These are phyloP conservation scores for Petunia axillaris DNA, from an alignment of 257 asterid genomes.

Conservation along the genomic window DNA sequence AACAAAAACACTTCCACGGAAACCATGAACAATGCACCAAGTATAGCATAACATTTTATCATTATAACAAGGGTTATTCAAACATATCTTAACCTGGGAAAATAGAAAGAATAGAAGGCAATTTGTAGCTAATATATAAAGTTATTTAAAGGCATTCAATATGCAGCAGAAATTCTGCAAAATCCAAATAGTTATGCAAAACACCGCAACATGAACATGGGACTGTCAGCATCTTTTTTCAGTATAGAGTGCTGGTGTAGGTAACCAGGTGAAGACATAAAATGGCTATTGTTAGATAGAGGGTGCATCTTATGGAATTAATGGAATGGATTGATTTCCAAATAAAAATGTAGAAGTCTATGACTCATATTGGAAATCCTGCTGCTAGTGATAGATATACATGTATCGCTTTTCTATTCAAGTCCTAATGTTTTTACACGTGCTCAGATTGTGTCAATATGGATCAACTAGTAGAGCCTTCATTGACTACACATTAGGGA, in stretches of 20 bases:
- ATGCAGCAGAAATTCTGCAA: not conserved
- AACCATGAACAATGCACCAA: not conserved
- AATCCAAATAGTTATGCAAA: not conserved
- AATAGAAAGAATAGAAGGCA: not conserved
- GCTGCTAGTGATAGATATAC: too few relatives aligned
- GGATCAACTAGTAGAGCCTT: too few relatives aligned
- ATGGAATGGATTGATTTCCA: too few relatives aligned
- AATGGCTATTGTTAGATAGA: too few relatives aligned
- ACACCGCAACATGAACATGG: not conserved
- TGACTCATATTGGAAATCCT: too few relatives aligned
- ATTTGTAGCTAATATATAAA: not conserved
- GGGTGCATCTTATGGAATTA: too few relatives aligned
- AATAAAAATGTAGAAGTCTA: too few relatives aligned
- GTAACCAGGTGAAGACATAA: not conserved
- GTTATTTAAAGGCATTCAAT: not conserved
- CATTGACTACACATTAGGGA: not conserved
- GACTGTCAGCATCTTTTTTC: not conserved
- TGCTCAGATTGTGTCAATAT: not conserved
- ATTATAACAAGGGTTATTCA: not conserved
- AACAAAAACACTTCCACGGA: not conserved
- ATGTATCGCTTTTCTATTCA: too few relatives aligned
- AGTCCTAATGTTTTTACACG: too few relatives aligned
- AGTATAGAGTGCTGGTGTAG: not conserved
- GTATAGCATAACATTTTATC: not conserved
- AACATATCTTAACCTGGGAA: not conserved